Percentiles rank a stretch among this genome's conserved stretches.
Conservation (phyloP, 345 rosid species). For the Aquilaria sinensis region DNA sequence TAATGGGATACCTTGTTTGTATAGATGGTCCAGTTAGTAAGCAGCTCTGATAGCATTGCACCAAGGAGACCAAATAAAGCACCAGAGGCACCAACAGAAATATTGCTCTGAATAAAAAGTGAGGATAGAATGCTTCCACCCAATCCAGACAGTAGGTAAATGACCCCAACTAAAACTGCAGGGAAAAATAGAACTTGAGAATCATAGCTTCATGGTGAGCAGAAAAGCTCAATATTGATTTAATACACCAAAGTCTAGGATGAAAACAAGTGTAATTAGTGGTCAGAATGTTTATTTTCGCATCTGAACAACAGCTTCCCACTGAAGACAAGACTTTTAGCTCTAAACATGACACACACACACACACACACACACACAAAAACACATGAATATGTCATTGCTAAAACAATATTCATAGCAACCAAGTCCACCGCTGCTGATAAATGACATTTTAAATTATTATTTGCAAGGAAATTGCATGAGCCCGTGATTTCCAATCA, state of each 20-base stretch:
- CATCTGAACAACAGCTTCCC: neutral
- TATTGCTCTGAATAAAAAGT: constrained; percentile 56
- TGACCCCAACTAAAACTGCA: constrained; percentile 67
- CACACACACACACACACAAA: neutral
- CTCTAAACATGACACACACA: neutral
- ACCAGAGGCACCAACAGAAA: constrained; percentile 98
- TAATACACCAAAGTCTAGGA: neutral
- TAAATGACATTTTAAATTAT: too few species aligned
- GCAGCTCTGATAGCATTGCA: constrained; percentile 93
- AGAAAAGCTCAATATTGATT: neutral
- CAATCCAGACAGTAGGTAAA: constrained; percentile 78
- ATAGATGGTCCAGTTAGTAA: constrained; percentile 94
- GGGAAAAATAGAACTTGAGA: neutral
- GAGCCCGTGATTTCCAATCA: too few species aligned
- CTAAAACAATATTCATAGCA: neutral
- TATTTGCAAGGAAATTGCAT: too few species aligned
- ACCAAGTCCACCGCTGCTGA: too few species aligned
- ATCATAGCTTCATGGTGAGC: neutral
- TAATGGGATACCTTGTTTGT: constrained; percentile 59
- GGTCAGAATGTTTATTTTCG: neutral
- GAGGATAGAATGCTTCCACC: constrained; percentile 81
- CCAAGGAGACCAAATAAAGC: constrained; percentile 98
- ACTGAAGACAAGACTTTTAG: neutral
- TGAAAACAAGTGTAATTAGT: neutral
- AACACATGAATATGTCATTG: neutral